These are phyloP conservation scores for Blastobotrys apis DNA, from an alignment of 1,139 yeast genomes.

Conservation along the genomic window DNA sequence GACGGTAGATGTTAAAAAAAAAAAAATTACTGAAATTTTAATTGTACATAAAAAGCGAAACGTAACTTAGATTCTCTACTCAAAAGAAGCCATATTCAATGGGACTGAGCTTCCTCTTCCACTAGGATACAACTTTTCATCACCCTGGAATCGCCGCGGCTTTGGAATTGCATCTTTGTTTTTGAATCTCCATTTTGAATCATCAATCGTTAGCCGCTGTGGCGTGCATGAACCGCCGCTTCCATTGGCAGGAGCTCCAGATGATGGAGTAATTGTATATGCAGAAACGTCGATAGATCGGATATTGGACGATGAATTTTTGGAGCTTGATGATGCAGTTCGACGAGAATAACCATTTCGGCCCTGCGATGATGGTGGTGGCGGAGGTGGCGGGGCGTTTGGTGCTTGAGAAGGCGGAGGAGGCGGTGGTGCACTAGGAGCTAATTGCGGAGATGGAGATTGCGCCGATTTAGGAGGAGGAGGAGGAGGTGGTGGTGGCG, in stretches of 20 bases:
- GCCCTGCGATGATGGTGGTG: conserved; percentile 15
- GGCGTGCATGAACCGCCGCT: conserved; percentile 16
- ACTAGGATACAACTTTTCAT: conserved; percentile 80
- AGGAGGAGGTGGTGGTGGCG: conserved; percentile 32
- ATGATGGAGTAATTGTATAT: conserved; percentile 29
- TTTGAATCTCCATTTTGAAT: conserved; percentile 65
- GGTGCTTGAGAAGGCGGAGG: conserved; percentile 19
- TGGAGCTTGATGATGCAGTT: conserved; percentile 22
- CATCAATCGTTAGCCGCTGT: conserved; percentile 49
- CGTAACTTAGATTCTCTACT: too few relatives aligned
- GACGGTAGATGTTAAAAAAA: conserved; percentile 29
- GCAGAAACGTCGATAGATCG: conserved; percentile 33
- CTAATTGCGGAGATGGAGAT: conserved; percentile 23
- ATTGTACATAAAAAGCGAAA: neutral
- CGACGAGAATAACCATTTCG: conserved; percentile 23
- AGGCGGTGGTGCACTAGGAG: conserved; percentile 28
- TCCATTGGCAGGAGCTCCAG: conserved; percentile 17
- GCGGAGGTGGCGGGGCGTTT: conserved; percentile 19
- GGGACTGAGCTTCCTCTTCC: conserved; percentile 97
- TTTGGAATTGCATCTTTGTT: conserved; percentile 71
- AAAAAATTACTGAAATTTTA: neutral
- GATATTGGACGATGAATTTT: conserved; percentile 16
- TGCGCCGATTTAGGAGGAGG: conserved; percentile 23
- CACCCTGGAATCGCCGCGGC: conserved; percentile 72
- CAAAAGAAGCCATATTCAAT: conserved; percentile 52